Evolutionary conservation across 2,329 filamentous ascomycete genomes (phyloP).

Genomic region (Endoconidiophora polonica): DNA sequence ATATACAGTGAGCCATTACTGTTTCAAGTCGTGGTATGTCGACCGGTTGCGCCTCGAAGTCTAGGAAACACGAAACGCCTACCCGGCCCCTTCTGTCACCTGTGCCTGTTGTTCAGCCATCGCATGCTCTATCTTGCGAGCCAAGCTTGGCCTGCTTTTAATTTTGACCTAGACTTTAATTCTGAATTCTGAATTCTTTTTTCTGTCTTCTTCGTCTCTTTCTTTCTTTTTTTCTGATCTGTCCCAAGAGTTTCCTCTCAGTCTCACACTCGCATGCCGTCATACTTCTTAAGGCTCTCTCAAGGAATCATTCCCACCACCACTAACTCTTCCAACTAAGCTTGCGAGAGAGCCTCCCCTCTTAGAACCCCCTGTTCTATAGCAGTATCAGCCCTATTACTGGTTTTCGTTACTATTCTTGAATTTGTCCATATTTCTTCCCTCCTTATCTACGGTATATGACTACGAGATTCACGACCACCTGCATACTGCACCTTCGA

Average conservation of each 20-base stretch:
- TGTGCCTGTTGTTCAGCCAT: background rate
- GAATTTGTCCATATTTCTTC: background rate
- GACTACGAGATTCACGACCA: background rate
- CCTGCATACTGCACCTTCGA: background rate
- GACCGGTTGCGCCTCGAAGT: conserved; percentile 2
- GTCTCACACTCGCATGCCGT: background rate
- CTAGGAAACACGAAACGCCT: conserved; percentile 6
- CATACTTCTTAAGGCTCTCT: background rate
- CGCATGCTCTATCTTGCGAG: background rate
- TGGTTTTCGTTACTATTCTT: background rate
- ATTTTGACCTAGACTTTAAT: background rate
- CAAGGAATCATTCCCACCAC: too few relatives aligned
- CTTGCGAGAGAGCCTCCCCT: background rate
- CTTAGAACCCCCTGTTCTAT: conserved; percentile 1
- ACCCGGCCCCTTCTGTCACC: background rate
- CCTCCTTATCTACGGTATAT: background rate
- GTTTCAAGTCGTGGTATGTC: conserved; percentile 8
- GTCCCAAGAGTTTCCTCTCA: background rate
- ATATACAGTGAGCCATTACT: background rate
- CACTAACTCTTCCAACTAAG: too few relatives aligned
- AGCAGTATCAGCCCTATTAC: conserved; percentile 2
- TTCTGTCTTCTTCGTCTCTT: background rate
- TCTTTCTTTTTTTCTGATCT: conserved; percentile 1
- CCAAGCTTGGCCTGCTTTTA: background rate
- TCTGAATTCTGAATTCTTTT: background rate